Percentiles rank a stretch among this genome's conserved stretches.
phyloP scores from a whole-genome alignment of 495 filamentous ascomycete genomes.

The Cercophora newfieldiana region DNA sequence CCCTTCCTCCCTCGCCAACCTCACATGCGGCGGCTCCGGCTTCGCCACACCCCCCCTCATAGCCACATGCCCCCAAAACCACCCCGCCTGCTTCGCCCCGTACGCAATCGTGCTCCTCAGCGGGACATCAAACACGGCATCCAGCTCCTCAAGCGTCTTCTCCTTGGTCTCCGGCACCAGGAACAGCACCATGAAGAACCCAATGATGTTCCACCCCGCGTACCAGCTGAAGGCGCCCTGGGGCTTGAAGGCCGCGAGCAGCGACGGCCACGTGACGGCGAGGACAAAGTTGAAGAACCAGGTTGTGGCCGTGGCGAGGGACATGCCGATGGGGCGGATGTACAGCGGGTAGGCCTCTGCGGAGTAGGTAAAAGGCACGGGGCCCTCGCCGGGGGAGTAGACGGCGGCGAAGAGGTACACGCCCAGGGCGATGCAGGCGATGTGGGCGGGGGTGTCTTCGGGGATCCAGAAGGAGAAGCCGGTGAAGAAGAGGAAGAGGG shows the following conservation, averaged over 20 bases:
- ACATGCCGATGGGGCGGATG: constrained; percentile 70
- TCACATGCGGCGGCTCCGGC: not conserved
- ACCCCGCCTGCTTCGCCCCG: constrained; percentile 8
- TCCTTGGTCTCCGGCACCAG: constrained; percentile 83
- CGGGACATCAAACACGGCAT: constrained; percentile 49
- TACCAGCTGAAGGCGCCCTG: constrained; percentile 69
- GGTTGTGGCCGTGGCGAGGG: constrained; percentile 64
- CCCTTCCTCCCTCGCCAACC: not conserved
- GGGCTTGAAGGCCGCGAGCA: constrained; percentile 54
- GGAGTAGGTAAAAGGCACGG: constrained; percentile 82
- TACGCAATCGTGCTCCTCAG: constrained; percentile 1
- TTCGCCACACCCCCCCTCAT: not conserved
- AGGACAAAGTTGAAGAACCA: constrained; percentile 72
- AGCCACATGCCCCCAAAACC: constrained; percentile 8
- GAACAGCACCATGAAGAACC: constrained; percentile 69
- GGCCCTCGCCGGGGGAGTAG: constrained; percentile 79
- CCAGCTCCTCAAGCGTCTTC: constrained; percentile 70
- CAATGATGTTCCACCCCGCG: constrained; percentile 67
- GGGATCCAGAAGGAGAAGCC: constrained; percentile 81
- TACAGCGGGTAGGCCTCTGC: constrained; percentile 80
- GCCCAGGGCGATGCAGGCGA: constrained; percentile 64
- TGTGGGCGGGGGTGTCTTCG: constrained; percentile 36
- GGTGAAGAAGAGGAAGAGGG: constrained; percentile 70
- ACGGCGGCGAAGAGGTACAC: constrained; percentile 75
- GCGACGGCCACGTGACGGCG: constrained; percentile 63